Base-by-base conservation (phyloP, 768 basidiomycete genomes). In the Mycena amicta region DNA sequence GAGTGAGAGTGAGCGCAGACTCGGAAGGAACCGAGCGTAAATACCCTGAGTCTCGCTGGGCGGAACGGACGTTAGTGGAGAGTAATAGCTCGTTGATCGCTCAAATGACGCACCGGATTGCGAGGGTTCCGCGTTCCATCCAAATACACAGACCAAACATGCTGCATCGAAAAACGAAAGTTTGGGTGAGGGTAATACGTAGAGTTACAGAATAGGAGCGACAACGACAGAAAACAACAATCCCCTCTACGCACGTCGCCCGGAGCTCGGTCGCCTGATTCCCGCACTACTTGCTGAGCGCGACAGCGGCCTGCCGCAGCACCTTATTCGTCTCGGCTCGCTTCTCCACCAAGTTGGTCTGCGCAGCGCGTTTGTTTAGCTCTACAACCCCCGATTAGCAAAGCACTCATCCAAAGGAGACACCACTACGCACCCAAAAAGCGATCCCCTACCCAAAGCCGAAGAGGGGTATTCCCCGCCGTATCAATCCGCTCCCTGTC, bases 391-490 rank as follows among this genome's bases (percentile, higher is more conserved):
- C 27, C n/a, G 59, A 58, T 13, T 41, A 47, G 26, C 31, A 27
- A 54, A 33, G 52, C 26, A 41, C 50, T 49, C 6, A 20, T 5
- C 25, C 26, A 28, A 52, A 11, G 53, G 6, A 50, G n/a, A n/a
- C n/a, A n/a, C n/a, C n/a, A n/a, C n/a, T n/a, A 76, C 81, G 47
- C 43, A 89, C 89, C 89, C 49, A 85, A 72, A 61, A 83, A 81
- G 43, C 88, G 77, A 65, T 91, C 84, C 5, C 89, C 89, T 12
- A 87, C 83, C 90, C 90, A 91, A 50, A 89, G 66, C 22, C 89
- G 74, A 66, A 90, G 67, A 31, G 82, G 81, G 3, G 81, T 87
- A 56, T 89, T 90, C 4, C 89, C 89, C 20, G 84, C 65, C 2
- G 68, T 67, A 50, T 78, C 74, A 12, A 62, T 66, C 15, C 43